Evolutionary conservation across 495 filamentous ascomycete species (phyloP).

Genomic region (Talaromyces liani): DNA sequence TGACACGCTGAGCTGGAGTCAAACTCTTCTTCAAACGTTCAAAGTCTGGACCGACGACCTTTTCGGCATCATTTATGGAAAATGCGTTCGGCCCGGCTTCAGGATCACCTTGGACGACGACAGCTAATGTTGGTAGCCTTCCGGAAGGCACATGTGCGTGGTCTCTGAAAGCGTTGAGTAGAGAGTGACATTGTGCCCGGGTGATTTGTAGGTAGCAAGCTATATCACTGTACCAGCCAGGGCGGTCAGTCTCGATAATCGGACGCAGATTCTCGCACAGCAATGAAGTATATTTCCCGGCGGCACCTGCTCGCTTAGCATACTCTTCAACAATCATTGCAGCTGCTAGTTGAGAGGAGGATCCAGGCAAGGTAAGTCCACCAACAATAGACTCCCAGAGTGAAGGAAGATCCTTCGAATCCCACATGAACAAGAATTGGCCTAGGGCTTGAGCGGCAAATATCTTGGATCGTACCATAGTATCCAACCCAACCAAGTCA

Average conservation of each 20-base stretch:
- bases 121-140: conserved; percentile 72
- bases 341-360: conserved; percentile 77
- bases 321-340: conserved; percentile 87
- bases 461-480: conserved; percentile 80
- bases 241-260: conserved; percentile 73
- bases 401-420: conserved; percentile 32
- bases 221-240: conserved; percentile 77
- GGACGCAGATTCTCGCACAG: conserved; percentile 57
- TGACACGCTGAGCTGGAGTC: conserved; percentile 74
- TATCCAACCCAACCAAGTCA: conserved; percentile 84
- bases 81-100: conserved; percentile 89
- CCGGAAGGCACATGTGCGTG: conserved; percentile 65
- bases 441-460: conserved; percentile 80
- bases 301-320: conserved; percentile 38
- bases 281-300: conserved; percentile 38
- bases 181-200: conserved; percentile 79
- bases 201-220: conserved; percentile 81
- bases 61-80: conserved; percentile 78
- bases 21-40: conserved; percentile 78
- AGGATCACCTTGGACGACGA: conserved; percentile 84
- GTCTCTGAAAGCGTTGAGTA: conserved; percentile 84
- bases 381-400: conserved; percentile 47
- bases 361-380: conserved; percentile 61
- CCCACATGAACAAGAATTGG: conserved; percentile 35
- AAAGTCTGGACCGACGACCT: conserved; percentile 74